Evolutionary conservation across 768 basidiomycete species (phyloP), one percentile per base, ranked within the genome.

Genomic region (Kwoniella bestiolae): DNA sequence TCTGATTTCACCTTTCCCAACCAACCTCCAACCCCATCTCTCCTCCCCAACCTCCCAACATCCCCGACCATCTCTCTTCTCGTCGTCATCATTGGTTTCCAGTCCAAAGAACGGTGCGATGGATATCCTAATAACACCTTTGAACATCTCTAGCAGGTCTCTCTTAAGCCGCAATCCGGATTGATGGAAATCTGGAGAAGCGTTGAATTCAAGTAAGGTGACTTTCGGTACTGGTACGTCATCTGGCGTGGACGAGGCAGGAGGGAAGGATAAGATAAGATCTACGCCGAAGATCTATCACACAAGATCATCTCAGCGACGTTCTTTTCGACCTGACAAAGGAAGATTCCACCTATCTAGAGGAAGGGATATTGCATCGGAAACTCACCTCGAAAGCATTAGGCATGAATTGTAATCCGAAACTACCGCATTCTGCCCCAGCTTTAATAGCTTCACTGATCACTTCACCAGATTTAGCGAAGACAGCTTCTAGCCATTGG

Each of bases 161-260:
- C 90, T 90, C 18, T 87, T 86, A 35, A 97, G 82, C 29, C 92
- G 85, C 35, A 88, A 85, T 1, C 94, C 96, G 0, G 94, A 94
- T 60, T 95, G 86, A 74, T 94, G 91, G 64, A 98, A 95, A 47
- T 96, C 96, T 1, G 96, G 95, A 69, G 94, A 94, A 5, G 95
- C 88, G 77, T 99, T 99, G 74, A 95, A 85, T 80, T 98, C 96
- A 31, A 97, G 84, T 1, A 97, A 83, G 60, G 89, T 88, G 16
- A 92, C 88, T 66, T 63, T 64, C 1, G 78, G 60, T 18, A 65
- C 62, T 4, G 80, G 57, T 0, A 74, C 61, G 3, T 26, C 11
- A 26, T 31, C 14, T 14, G 62, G 23, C n/a, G 51, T 23, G 9
- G 64, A 21, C 52, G 60, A 55, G 68, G 14, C 29, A 32, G 44